Base-by-base conservation (phyloP, 306 rosid species). In the Vicia faba region DNA sequence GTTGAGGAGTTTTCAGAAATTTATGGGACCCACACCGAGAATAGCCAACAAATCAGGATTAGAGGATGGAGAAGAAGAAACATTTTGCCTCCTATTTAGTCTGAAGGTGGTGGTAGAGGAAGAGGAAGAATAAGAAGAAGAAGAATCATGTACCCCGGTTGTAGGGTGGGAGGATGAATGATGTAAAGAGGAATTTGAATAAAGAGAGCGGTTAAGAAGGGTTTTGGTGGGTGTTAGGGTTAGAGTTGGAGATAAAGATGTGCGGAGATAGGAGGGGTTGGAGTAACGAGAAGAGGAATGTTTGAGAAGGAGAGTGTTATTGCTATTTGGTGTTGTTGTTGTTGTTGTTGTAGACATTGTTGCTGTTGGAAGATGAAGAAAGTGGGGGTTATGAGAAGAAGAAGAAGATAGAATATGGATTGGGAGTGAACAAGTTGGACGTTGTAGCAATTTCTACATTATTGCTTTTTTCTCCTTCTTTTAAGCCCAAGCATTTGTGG, bases 11-110 rank as follows among this genome's bases (percentile, higher is more conserved):
- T 93, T 93, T 75, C 79, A 80, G 83, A 89, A 77, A 83, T 93
- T 93, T 61, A 96, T 84, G n/a, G 95, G 98, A 49, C 98, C 97
- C 28, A 93, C 97, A 0, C 97, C 98, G 0, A 96, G 97, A 79
- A 93, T 89, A 2, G 97, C 79, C 87, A 93, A 61, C 84, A 93
- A 86, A 70, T 93, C 97, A 41, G 98, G 96, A 73, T 78, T 86
- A n/a, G 51, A 44, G 1, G 69, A 45, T n/a, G 85, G 80, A 3
- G 82, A 57, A 12, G 78, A 65, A 23, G 81, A 61, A 53, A 79
- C 45, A 69, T 79, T 84, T 51, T 80, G 91, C 72, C 90, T 76
- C 77, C 97, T 80, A 77, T 51, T 80, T 25, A 83, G 53, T 64
- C 65, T 71, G 25, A 58, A 38, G 56, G 57, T 8, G 0, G 36